phyloP scores from a whole-genome alignment of 805 yeast species.

The Metschnikowia henanensis region DNA sequence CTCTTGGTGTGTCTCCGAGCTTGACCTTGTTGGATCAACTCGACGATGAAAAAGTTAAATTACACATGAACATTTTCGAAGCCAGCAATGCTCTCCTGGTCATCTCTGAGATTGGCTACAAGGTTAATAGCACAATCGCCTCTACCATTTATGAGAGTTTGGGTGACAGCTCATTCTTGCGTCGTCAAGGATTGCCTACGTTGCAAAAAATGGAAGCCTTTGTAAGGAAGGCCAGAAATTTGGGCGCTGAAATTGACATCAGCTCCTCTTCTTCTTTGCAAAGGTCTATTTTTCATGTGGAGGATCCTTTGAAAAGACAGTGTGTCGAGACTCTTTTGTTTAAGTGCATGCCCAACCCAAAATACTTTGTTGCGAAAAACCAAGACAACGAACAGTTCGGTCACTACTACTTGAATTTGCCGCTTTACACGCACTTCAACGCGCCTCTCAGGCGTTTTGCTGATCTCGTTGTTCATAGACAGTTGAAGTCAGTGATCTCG shows the following conservation, averaged over 20 bases:
- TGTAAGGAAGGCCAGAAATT: conserved; percentile 63
- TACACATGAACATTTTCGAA: conserved; percentile 72
- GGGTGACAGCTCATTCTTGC: conserved; percentile 79
- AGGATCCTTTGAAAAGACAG: conserved; percentile 60
- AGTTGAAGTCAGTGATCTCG: conserved; percentile 66
- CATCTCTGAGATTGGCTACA: conserved; percentile 73
- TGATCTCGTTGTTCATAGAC: conserved; percentile 91
- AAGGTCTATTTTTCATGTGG: conserved; percentile 63
- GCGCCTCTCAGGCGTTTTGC: conserved; percentile 91
- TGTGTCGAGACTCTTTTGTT: conserved; percentile 77
- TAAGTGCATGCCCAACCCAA: conserved; percentile 84
- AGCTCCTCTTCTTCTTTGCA: conserved; percentile 70
- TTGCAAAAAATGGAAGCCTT: conserved; percentile 78
- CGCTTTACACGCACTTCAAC: conserved; percentile 91
- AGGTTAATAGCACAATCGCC: conserved; percentile 85
- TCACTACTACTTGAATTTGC: conserved; percentile 80
- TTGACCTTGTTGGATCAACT: conserved; percentile 73
- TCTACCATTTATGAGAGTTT: conserved; percentile 70
- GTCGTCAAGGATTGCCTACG: conserved; percentile 87
- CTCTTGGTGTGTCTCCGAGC: conserved; percentile 48
- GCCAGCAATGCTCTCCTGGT: conserved; percentile 55
- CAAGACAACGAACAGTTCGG: conserved; percentile 75
- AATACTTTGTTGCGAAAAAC: conserved; percentile 85
- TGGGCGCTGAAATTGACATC: conserved; percentile 73
- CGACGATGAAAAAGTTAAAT: conserved; percentile 80